Evolutionary conservation across 805 yeast genomes (phyloP), one percentile per base, ranked within the genome.

Genomic region (Saccharomycopsis malanga): DNA sequence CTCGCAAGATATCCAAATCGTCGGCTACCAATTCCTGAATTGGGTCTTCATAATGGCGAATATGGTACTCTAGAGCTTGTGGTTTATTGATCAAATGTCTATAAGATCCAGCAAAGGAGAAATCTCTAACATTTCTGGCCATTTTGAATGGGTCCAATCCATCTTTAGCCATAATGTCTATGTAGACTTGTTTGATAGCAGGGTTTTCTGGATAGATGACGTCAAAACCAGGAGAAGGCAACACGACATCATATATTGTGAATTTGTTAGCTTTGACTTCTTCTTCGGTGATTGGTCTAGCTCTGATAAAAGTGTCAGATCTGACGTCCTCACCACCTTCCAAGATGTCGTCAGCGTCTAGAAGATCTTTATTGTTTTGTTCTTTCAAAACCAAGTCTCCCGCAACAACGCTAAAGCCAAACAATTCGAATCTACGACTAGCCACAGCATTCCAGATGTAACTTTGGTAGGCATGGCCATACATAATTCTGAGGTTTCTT

Each of bases 191-290:
- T 56, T 69, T 70, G 40, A 87, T 66, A 36, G 72, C 63, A 45
- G 71, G 72, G 58, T 87, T 84, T 9, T 73, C 67, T 4, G 99
- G 98, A 59, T 93, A 93, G 12, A 72, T 60, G n/a, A 93, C 77
- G 60, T 88, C 97, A 61, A 79, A 88, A 0, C 99, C 99, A 2
- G 99, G 98, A 0, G 95, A 77, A n/a, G 99, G 98, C 46, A 93
- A 69, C 2, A 94, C 95, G 24, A 93, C 72, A 63, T 93, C 98
- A 58, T 74, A 81, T 29, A 91, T 83, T 10, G 83, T 64, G 60
- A 72, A 85, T 45, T 71, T 74, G 0, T 76, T 76, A 2, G 68
- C 46, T 3, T 69, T 76, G 21, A 82, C 67, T 50, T 91, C 98
- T 48, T 80, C 87, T 46, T 76, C 71, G 0, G 95, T 85, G 17